Evolutionary conservation across 2,329 filamentous ascomycete genomes (phyloP), one percentile per base, ranked within the genome.

Genomic region (Neurospora sp.): DNA sequence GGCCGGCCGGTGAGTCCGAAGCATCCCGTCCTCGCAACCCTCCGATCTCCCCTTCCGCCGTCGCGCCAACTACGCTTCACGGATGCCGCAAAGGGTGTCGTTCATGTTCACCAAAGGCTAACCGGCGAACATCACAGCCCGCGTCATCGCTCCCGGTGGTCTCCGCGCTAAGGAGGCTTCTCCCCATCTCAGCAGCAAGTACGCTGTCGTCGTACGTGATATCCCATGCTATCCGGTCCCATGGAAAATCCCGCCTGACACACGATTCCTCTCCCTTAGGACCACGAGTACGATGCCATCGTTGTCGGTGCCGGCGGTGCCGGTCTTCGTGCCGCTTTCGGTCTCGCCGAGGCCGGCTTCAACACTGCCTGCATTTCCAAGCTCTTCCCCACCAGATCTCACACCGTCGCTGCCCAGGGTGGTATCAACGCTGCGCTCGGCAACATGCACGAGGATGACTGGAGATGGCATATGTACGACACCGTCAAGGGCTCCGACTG

Each of bases 381-480:
- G 85, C 89, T 95, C 71, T 95, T 95, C 84, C 92, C 92, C 67
- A 96, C 92, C 68, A 86, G 92, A 85, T 91, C 87, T 80, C 92
- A 96, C 82, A 96, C 92, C 9, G 92, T 96, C 76, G 92, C 92
- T 71, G 89, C 89, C 52, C 89, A 91, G 81, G 92, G 92, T 79
- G 92, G 92, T 78, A 95, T 96, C 85, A 96, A 96, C 81, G 92
- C 92, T 70, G 92, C 92, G 68, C 86, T 96, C 70, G 92, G 92
- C 79, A 97, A 97, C 85, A 97, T 97, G 94, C 93, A 97, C 86
- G 89, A 95, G 85, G 94, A 97, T 78, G 93, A 97, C 84, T 97
- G 94, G 94, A 90, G 93, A 86, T 97, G 94, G 94, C 94, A 97
- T 84, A 97, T 97, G 94, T 97, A 97, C 86, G 94, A 97, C 82